phyloP scores from a whole-genome alignment of 768 basidiomycete species.

The Phanerochaete sordida region DNA sequence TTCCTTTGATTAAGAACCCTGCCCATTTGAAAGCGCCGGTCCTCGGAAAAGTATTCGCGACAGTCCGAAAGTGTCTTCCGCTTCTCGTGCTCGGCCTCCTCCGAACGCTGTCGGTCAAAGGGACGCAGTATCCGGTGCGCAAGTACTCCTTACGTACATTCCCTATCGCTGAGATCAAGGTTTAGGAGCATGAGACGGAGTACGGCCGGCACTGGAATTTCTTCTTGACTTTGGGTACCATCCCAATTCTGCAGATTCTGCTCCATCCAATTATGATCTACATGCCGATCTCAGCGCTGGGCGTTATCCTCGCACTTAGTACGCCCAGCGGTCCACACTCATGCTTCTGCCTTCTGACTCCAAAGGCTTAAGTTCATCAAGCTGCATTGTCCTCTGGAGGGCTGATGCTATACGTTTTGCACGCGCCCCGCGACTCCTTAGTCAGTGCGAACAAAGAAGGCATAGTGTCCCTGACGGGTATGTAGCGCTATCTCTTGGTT shows the following conservation, averaged over 20 bases:
- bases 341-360: background rate
- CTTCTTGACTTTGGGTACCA: slow-evolving; percentile 85
- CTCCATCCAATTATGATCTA: slow-evolving; percentile 62
- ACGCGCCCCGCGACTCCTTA: slow-evolving; percentile 57
- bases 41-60: slow-evolving; percentile 45
- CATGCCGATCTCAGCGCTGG: slow-evolving; percentile 60
- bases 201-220: slow-evolving; percentile 99
- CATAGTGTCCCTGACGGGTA: slow-evolving; percentile 72
- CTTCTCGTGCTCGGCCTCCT: slow-evolving; percentile 71
- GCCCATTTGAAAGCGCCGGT: slow-evolving; percentile 46
- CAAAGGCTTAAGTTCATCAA: slow-evolving; percentile 62
- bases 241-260: slow-evolving; percentile 70
- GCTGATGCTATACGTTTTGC: slow-evolving; percentile 62
- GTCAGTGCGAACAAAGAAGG: slow-evolving; percentile 92
- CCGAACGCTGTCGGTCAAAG: slow-evolving; percentile 85
- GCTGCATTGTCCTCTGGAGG: slow-evolving; percentile 49
- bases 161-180: background rate
- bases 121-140: slow-evolving; percentile 87
- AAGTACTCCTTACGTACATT: background rate
- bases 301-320: slow-evolving; percentile 58
- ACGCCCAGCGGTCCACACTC: slow-evolving; percentile 20
- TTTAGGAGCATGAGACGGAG: slow-evolving; percentile 90
- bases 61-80: slow-evolving; percentile 59
- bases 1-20: slow-evolving; percentile 69
- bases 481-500: slow-evolving; percentile 6